Base-by-base conservation (phyloP, 1,139 yeast genomes). In the Debaryomyces psychrophilus region DNA sequence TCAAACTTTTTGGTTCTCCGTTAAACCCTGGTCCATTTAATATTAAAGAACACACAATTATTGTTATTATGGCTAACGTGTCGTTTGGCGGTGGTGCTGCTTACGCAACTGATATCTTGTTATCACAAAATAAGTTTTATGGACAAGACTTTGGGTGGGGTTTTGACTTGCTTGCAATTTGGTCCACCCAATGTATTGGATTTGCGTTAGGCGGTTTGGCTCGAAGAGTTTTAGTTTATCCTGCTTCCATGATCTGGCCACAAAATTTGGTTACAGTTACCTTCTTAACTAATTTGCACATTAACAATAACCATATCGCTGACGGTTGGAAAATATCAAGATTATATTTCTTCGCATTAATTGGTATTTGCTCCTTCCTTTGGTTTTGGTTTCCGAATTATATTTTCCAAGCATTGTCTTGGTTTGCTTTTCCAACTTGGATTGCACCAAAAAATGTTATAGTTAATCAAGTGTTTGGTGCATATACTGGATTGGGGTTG, bases 191-290 rank as follows among this genome's bases (percentile, higher is more conserved):
- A 57, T 76, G 75, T 51, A 60, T 84, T 57, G 89, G 90, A 20
- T 77, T 82, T 53, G 85, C 86, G 1, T 72, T 82, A 56, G 85
- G 87, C 31, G 87, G 89, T 47, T 56, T 84, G 18, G 62, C 81
- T 62, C 73, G 87, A 56, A 73, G 73, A 45, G 73, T 83, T 51
- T 75, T 79, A 11, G 73, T 83, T 17, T 82, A 83, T 56, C 87
- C 88, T 18, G 65, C 71, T 15, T 70, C 73, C 45, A 71, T 82
- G 37, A 60, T 82, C 45, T 83, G 87, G 85, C 87, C 87, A 45
- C 69, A 79, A 8, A 59, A 72, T 37, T 60, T 82, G 52, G 83
- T 85, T 18, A 71, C 79, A 4, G 59, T 83, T 22, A 83, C 87
- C 8, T 27, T 12, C 64, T 82, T 51, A 79, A 80, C 59, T 67